Evolutionary conservation across 306 rosid species (phyloP).

Genomic region (Vigna unguiculata): DNA sequence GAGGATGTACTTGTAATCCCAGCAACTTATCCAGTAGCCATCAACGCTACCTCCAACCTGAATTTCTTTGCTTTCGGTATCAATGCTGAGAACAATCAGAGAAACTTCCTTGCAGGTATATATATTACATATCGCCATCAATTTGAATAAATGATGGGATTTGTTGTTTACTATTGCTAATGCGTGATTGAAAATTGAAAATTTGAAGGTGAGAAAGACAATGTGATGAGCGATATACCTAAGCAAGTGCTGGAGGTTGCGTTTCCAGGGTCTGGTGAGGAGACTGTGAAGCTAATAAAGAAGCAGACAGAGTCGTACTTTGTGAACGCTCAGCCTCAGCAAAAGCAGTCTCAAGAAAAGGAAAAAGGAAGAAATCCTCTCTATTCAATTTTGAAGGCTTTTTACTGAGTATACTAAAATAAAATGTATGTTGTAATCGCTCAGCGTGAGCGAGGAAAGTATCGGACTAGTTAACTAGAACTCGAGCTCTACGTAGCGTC

Average conservation of each 20-base stretch:
- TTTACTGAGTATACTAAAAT: conserved; percentile 17
- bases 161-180: too few species aligned
- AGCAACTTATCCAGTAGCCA: conserved; percentile 48
- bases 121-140: too few species aligned
- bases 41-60: conserved; percentile 43
- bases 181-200: too few species aligned
- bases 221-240: conserved; percentile 48
- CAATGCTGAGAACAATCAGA: conserved; percentile 53
- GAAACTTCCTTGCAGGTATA: conserved; percentile 63
- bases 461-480: neutral
- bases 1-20: conserved; percentile 47
- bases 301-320: conserved; percentile 48
- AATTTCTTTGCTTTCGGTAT: conserved; percentile 41
- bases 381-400: conserved; percentile 30
- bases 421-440: neutral
- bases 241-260: conserved; percentile 42
- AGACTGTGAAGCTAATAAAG: conserved; percentile 39
- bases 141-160: too few species aligned
- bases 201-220: conserved; percentile 44
- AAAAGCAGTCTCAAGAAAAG: neutral
- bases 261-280: conserved; percentile 43
- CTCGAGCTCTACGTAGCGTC: conserved; percentile 6
- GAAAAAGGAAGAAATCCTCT: neutral
- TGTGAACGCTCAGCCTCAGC: conserved; percentile 41
- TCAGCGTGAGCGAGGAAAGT: neutral